phyloP scores from a whole-genome alignment of 1,284 basidiomycete species.

The Chalciporus sp. region DNA sequence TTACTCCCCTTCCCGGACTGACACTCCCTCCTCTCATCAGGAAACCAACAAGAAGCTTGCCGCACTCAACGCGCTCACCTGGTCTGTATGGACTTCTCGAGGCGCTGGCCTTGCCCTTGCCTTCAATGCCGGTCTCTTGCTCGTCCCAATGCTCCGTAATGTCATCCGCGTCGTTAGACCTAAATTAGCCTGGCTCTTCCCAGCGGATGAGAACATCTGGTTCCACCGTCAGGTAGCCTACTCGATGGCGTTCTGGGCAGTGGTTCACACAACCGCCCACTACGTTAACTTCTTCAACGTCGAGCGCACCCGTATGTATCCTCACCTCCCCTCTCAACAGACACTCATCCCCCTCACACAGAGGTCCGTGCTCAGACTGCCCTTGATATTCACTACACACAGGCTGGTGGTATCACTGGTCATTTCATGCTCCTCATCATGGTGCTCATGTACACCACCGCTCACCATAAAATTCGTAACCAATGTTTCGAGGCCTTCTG shows the following conservation, averaged over 20 bases:
- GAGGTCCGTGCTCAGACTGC: slow-evolving; percentile 79
- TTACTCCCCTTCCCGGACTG: neutral
- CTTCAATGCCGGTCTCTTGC: slow-evolving; percentile 79
- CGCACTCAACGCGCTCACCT: slow-evolving; percentile 75
- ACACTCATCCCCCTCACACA: slow-evolving; percentile 30
- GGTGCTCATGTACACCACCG: slow-evolving; percentile 84
- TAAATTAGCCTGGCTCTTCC: slow-evolving; percentile 74
- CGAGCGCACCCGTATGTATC: slow-evolving; percentile 68
- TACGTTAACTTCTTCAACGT: slow-evolving; percentile 92
- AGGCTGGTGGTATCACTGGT: slow-evolving; percentile 84
- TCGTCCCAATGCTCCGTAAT: slow-evolving; percentile 86
- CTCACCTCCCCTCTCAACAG: slow-evolving; percentile 2
- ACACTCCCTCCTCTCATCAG: slow-evolving; percentile 42
- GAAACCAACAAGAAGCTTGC: slow-evolving; percentile 61
- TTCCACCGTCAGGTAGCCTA: slow-evolving; percentile 92
- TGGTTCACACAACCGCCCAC: slow-evolving; percentile 88
- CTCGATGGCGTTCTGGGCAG: slow-evolving; percentile 84
- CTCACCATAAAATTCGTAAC: slow-evolving; percentile 78
- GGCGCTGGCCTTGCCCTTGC: slow-evolving; percentile 87
- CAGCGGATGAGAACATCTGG: slow-evolving; percentile 90
- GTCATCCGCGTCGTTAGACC: slow-evolving; percentile 80
- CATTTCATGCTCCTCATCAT: slow-evolving; percentile 91
- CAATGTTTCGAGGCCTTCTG: slow-evolving; percentile 93
- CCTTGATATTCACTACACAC: slow-evolving; percentile 81
- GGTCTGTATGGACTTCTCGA: slow-evolving; percentile 84